Evolutionary conservation across 1,284 basidiomycete species (phyloP), one percentile per base, ranked within the genome.

Genomic region (Afroboletus lepidellus): DNA sequence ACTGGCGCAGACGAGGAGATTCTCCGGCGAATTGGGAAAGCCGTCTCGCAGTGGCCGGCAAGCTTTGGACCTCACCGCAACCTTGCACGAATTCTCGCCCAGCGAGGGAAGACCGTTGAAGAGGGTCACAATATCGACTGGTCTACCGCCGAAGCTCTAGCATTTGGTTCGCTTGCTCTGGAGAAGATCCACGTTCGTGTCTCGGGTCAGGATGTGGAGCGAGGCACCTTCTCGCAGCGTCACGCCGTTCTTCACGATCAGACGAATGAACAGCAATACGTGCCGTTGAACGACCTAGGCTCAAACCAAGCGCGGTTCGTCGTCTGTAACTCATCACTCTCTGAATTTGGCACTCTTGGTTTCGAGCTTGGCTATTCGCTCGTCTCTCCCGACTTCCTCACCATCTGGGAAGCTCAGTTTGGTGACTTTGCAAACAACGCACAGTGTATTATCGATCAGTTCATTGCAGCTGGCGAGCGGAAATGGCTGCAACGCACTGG

Each of bases 311-410:
- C 93, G 13, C 83, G 82, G 20, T 98, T 99, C 74, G 89, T 92
- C 55, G 83, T 98, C 56, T 97, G 93, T 79, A 99, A 99, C 80
- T 98, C 95, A 21, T 95, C 94, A 23, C 79, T 99, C 24, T 98
- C 96, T 49, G 97, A 99, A 73, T 99, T 80, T 69, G 97, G 97
- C 57, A 80, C 87, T 5, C 88, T 99, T 56, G 97, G 97, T 39
- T 99, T 99, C 73, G 97, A 99, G 74, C 85, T 99, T 21, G 97
- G 97, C 11, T 99, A 98, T 76, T 99, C 97, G 25, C 87, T 99
- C 55, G 96, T 99, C 53, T 96, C 94, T 36, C 97, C 97, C 25
- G 87, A 95, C 69, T 81, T 87, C 46, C 78, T 99, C 59, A 95
- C 94, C 21, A 90, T 99, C 67, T 99, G 97, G 97, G 97, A 99